Base-by-base conservation (phyloP, 2,329 filamentous ascomycete genomes). In the Magnaporthiopsis poae region DNA sequence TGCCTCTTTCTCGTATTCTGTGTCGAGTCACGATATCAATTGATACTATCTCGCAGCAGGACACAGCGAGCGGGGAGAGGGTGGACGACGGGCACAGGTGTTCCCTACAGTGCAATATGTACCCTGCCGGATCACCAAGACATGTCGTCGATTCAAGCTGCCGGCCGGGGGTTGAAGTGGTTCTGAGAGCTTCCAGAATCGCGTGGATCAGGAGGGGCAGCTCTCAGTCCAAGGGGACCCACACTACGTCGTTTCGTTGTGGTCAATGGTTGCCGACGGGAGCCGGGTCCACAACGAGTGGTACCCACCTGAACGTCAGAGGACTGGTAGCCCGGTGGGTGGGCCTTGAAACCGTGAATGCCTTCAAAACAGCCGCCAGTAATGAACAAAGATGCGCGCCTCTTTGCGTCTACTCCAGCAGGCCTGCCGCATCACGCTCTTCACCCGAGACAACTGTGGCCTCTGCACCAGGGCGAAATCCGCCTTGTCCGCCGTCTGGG, bases 361-460 rank as follows among this genome's bases (percentile, higher is more conserved):
- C 39, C 39, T 46, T 46, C 39, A 46, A 46, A 18, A 3, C 35
- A 15, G 1, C 15, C 39, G 36, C 11, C 36, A 39, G 12, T 1
- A 46, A 46, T 5, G 21, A 21, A 11, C 2, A 56, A 56, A 25
- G 11, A 56, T 56, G 46, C 46, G 46, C 8, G 21, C 21, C 46
- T 56, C 46, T 2, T 13, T 9, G 8, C 46, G 8, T 21, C 46
- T 56, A 11, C 18, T 56, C 46, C 72, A 86, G 68, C 72, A 82
- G 68, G 77, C 82, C 36, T 86, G 82, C 73, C 83, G 88, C 67
- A 88, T 93, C 72, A 93, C 90, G 0, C 80, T 93, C 39, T 93
- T 93, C 76, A 91, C 88, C 2, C 85, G 90, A 60, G 80, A 85
- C 52, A 87, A 87, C 68, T 94, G 90, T 75, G 86, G 86, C 0